Percentiles rank a stretch among this genome's conserved stretches.
These are phyloP conservation scores for Cerioporus squamosus DNA, from an alignment of 1,284 basidiomycete genomes.

Conservation along the genomic window DNA sequence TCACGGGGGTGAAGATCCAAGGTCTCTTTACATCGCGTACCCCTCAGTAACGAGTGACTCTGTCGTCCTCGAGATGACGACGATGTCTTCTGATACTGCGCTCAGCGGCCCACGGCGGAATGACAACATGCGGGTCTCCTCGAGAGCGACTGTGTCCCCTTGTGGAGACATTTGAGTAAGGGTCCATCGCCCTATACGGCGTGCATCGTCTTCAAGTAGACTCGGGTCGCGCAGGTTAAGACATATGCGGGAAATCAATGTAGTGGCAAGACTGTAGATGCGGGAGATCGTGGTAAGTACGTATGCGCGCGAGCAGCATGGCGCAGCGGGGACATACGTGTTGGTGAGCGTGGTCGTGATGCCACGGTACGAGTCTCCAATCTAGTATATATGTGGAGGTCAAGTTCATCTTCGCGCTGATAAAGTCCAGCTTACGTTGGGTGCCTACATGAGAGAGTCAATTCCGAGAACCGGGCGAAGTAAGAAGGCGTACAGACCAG, in stretches of 20 bases:
- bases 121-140: no score
- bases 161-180: not conserved
- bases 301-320: no score
- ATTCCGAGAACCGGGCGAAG: not conserved
- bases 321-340: conserved; percentile 19
- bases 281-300: not conserved
- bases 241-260: conserved; percentile 16
- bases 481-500: conserved; percentile 14
- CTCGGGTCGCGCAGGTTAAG: conserved; percentile 22
- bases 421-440: not conserved
- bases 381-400: not conserved
- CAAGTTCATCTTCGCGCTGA: not conserved
- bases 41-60: no score
- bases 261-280: conserved; percentile 11
- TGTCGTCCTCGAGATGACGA: no score
- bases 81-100: no score
- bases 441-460: not conserved
- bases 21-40: no score
- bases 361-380: conserved; percentile 8
- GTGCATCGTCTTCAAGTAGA: conserved; percentile 1
- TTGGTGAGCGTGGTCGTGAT: conserved; percentile 25
- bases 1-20: no score
- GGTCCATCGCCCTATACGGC: not conserved
- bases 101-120: no score
- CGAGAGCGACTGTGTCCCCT: not conserved